Conservation (phyloP, 345 rosid species). For the Syzygium jambos region DNA sequence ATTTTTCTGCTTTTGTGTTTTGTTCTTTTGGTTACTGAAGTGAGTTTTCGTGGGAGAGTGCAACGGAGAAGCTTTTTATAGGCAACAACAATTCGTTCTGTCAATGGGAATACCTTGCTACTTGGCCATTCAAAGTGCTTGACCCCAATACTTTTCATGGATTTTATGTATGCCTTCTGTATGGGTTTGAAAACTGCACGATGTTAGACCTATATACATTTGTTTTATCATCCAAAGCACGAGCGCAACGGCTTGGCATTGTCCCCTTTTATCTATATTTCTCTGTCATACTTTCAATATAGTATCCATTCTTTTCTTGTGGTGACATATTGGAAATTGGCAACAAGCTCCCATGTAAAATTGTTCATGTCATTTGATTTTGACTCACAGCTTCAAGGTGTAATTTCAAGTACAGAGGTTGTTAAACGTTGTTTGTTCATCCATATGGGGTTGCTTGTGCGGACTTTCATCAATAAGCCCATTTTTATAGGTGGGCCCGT, state of each 20-base stretch:
- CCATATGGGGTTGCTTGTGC: background rate
- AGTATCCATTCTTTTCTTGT: too few relatives aligned
- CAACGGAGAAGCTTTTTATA: background rate
- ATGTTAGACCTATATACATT: background rate
- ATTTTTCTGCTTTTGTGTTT: background rate
- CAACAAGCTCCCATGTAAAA: background rate
- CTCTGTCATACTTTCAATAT: background rate
- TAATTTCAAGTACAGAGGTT: background rate
- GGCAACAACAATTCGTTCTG: background rate
- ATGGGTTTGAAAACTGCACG: background rate
- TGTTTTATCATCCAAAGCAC: background rate
- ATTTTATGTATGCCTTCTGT: background rate
- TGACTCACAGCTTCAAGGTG: background rate
- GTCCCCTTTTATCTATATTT: too few relatives aligned
- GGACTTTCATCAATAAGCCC: background rate
- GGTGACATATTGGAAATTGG: background rate
- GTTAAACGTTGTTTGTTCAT: background rate
- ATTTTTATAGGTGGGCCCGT: background rate
- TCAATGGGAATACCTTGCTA: background rate
- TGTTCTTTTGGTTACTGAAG: background rate
- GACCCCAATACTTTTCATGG: background rate
- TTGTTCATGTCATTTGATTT: background rate
- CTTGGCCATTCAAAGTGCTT: background rate
- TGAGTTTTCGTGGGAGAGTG: background rate
- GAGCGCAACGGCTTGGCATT: background rate